Evolutionary conservation across 257 asterid genomes (phyloP).

Genomic region (Fraxinus pennsylvanica): DNA sequence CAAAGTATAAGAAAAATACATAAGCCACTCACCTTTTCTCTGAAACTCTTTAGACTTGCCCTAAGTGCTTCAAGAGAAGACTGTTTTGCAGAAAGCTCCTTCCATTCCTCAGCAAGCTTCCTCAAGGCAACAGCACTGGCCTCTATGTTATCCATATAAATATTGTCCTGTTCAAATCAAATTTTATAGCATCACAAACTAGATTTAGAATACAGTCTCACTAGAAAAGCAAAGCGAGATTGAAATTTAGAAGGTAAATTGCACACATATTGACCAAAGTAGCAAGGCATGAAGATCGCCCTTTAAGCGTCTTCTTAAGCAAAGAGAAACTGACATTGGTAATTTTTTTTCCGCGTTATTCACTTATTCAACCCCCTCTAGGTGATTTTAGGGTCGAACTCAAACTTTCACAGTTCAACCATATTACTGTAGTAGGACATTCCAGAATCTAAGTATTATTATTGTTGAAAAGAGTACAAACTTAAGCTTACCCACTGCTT

Average conservation of each 20-base stretch:
- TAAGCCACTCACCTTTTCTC: slow-evolving; percentile 53
- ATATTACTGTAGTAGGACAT: slow-evolving; percentile 6
- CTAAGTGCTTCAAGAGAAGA: slow-evolving; percentile 55
- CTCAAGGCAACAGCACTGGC: slow-evolving; percentile 58
- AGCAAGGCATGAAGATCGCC: neutral
- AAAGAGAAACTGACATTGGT: neutral
- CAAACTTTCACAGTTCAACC: neutral
- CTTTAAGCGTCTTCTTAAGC: slow-evolving; percentile 10
- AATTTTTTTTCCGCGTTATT: too few relatives aligned
- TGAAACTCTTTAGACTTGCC: slow-evolving; percentile 62
- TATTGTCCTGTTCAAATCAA: slow-evolving; percentile 52
- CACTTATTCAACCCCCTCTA: too few relatives aligned
- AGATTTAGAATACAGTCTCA: neutral
- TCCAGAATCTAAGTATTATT: neutral
- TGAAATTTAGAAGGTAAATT: neutral
- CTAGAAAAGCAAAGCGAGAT: slow-evolving; percentile 2
- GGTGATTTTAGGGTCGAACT: too few relatives aligned
- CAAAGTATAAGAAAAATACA: neutral
- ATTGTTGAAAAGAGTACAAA: neutral
- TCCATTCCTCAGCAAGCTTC: slow-evolving; percentile 66
- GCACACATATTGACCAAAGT: neutral
- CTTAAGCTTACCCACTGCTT: slow-evolving; percentile 72
- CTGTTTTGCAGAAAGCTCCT: slow-evolving; percentile 47
- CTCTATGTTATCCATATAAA: slow-evolving; percentile 62
- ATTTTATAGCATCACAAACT: slow-evolving; percentile 4